Evolutionary conservation across 257 asterid genomes (phyloP).

Genomic region (Solanum clarkiae): DNA sequence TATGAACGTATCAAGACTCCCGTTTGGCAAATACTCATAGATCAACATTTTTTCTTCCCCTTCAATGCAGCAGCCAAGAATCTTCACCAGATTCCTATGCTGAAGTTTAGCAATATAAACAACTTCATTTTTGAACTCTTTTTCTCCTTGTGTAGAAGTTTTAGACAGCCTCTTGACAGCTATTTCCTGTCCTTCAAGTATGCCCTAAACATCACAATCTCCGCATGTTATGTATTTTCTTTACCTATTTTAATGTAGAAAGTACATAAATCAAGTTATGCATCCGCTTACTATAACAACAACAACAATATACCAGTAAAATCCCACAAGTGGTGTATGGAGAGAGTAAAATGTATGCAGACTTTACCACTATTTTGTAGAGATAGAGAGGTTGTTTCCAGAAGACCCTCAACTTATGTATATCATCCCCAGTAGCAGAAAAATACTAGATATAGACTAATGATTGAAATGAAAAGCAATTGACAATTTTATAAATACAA

Average conservation of each 20-base stretch:
- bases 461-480: no score
- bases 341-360: no score
- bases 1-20: slow-evolving; percentile 31
- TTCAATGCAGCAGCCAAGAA: slow-evolving; percentile 35
- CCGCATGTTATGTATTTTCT: not conserved
- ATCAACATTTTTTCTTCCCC: slow-evolving; percentile 28
- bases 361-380: no score
- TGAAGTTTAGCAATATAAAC: slow-evolving; percentile 27
- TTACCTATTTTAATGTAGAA: not conserved
- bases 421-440: no score
- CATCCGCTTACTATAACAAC: no score
- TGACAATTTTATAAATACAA: no score
- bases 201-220: slow-evolving; percentile 19
- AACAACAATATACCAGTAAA: no score
- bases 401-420: no score
- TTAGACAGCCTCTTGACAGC: slow-evolving; percentile 38
- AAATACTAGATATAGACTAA: no score
- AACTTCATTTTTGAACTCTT: slow-evolving; percentile 43
- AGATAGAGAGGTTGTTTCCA: no score
- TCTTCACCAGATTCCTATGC: slow-evolving; percentile 41
- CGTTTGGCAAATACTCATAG: slow-evolving; percentile 40
- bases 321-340: no score
- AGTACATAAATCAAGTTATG: not conserved
- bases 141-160: slow-evolving; percentile 31
- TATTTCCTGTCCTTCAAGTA: slow-evolving; percentile 25